Evolutionary conservation across 805 yeast species (phyloP), one percentile per base, ranked within the genome.

Genomic region (Tetrapisispora arboricola): DNA sequence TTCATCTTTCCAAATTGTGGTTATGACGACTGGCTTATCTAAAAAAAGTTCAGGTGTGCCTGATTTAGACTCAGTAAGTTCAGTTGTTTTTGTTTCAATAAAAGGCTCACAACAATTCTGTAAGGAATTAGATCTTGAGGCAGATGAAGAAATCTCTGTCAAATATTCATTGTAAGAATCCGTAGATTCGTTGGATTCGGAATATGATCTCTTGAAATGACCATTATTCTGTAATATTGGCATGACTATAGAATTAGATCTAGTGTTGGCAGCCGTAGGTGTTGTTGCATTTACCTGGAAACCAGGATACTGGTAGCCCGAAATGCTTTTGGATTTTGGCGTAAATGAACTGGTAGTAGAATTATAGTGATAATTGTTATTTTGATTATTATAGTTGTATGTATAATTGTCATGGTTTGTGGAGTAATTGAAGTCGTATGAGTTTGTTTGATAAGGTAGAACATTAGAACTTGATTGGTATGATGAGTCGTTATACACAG

Each of bases 1-100:
- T 55, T 84, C 94, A 57, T 84, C 94, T 55, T 84, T 92, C 94
- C 94, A 84, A 73, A 80, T 74, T n/a, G 92, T 83, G 18, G 92
- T 82, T 39, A 87, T 80, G 39, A 83, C 85, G 45, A 74, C 63
- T 39, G 80, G 78, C 55, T 36, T 36, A 16, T 25, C 22, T 10
- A 24, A 16, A 16, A 34, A 22, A 10, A 25, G 18, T 24, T 34
- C 37, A 22, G 37, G 29, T 16, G 29, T 34, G 6, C 18, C 21
- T 6, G 28, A 10, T 19, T 24, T 34, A 6, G 16, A 10, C 4
- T 5, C 12, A 8, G 29, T 16, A 13, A 10, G 2, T 24, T 22
- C 7, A 10, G 20, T 22, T 5, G 16, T 34, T 24, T 8, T 16
- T 11, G 16, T 34, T 11, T 8, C 11, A 16, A 3, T 4, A 22